Conservation (phyloP, 192 early-diverging fungal genomes). For the Blastocladiella britannica region DNA sequence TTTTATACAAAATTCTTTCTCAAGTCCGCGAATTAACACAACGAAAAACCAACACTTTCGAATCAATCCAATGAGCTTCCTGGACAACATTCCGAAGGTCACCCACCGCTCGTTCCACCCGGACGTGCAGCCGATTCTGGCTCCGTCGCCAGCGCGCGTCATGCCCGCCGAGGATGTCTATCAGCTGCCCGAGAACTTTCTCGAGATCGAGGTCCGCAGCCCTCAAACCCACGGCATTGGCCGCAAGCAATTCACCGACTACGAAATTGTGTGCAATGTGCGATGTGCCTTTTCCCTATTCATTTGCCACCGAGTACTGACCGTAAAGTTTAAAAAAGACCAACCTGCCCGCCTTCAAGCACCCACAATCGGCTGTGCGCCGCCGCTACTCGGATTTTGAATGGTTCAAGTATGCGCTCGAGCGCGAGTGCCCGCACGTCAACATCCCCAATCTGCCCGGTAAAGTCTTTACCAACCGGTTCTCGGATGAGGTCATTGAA, state of each 20-base stretch:
- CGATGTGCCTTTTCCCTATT: slow-evolving; percentile 13
- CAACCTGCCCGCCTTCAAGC: slow-evolving; percentile 91
- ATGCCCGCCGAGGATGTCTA: slow-evolving; percentile 19
- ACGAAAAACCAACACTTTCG: too few species aligned
- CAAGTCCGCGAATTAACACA: too few species aligned
- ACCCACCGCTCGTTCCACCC: neutral
- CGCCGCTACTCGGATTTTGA: slow-evolving; percentile 95
- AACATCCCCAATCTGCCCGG: slow-evolving; percentile 90
- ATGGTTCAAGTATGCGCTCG: slow-evolving; percentile 89
- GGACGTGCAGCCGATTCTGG: neutral
- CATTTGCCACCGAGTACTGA: too few species aligned
- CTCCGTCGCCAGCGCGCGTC: neutral
- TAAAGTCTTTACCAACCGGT: slow-evolving; percentile 89
- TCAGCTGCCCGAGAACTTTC: slow-evolving; percentile 87
- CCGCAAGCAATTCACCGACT: slow-evolving; percentile 79
- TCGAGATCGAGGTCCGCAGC: slow-evolving; percentile 84
- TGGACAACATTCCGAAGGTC: neutral
- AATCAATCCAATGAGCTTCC: too few species aligned
- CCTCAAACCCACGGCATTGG: slow-evolving; percentile 64
- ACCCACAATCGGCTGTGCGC: slow-evolving; percentile 57
- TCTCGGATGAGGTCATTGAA: slow-evolving; percentile 91
- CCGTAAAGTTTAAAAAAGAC: too few species aligned
- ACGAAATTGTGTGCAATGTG: slow-evolving; percentile 81
- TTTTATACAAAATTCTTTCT: too few species aligned
- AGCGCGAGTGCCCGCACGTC: slow-evolving; percentile 73